Base-by-base conservation (phyloP, 1,139 yeast genomes). In the Geotrichum aggregatum region DNA sequence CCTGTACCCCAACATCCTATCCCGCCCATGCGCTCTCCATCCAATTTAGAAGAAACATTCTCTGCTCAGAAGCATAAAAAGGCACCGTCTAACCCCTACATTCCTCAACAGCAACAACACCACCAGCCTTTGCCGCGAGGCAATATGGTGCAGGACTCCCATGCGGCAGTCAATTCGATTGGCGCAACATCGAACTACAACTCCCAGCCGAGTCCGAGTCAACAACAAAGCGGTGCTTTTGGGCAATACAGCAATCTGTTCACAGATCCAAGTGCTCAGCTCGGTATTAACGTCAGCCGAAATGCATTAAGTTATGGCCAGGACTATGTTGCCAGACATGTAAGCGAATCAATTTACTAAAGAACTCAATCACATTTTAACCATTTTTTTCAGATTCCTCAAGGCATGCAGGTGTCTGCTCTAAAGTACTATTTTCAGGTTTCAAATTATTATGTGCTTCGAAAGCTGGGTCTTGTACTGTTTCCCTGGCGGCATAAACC, bases 211-310 rank as follows among this genome's bases (percentile, higher is more conserved):
- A 49, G 35, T n/a, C 30, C 13, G 14, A n/a, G 18, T 16, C 31
- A 44, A 19, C 33, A 39, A 34, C 50, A 54, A n/a, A 58, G 54
- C 31, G 48, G 54, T 11, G 59, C 63, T 8, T 43, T 44, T 28
- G 44, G 43, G 28, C 55, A 54, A 44, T 65, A 64, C 47, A 49
- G 60, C 47, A 71, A 73, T 56, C 76, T 85, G 59, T 78, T 88
- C 66, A 79, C 78, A 59, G 96, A 87, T 63, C 94, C 96, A 19
- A 80, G 88, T 4, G 80, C 95, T 0, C 81, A 86, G 50, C 78
- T 92, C 76, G 96, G 97, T 1, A 79, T 92, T 34, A 96, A 87
- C 63, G 82, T 91, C 56, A 96, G 98, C 31, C 85, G 87, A 63
- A 79, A 79, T 52, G 96, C 98, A 3, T 78, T 92, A 50, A 82